A percentile compares a stretch with the other conserved stretches of the same genome.
Conservation (phyloP, 2,329 filamentous ascomycete species). For the Colletotrichum sp. region DNA sequence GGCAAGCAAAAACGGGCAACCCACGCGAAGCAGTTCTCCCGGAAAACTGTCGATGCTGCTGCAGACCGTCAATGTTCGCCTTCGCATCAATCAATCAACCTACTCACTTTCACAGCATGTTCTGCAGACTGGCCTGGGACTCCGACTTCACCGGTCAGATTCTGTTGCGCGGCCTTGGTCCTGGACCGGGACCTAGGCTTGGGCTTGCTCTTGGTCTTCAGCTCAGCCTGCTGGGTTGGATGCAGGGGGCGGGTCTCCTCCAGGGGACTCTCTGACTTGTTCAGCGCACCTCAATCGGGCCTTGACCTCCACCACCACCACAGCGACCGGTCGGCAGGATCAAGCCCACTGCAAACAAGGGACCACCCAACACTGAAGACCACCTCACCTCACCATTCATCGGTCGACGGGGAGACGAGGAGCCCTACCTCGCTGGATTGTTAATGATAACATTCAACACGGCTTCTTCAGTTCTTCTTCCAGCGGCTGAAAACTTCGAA, state of each 20-base stretch:
- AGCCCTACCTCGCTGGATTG: not conserved
- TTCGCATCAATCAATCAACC: slow-evolving; percentile 10
- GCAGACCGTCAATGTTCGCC: slow-evolving; percentile 6
- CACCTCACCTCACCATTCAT: slow-evolving; percentile 5
- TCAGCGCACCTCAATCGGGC: not conserved
- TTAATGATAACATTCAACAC: not conserved
- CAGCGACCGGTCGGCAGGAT: slow-evolving; percentile 13
- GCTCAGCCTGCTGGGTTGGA: not conserved
- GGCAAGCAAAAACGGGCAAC: not conserved
- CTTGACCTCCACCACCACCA: slow-evolving; percentile 1
- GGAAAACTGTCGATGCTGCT: slow-evolving; percentile 10
- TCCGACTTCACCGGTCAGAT: slow-evolving; percentile 1
- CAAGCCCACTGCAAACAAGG: slow-evolving; percentile 20
- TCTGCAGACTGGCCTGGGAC: not conserved
- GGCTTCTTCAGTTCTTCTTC: not conserved
- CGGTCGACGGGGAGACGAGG: slow-evolving; percentile 8
- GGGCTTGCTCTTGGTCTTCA: not conserved
- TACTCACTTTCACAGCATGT: not conserved
- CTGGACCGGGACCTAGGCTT: not conserved
- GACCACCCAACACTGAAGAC: slow-evolving; percentile 19
- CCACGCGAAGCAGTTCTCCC: slow-evolving; percentile 1
- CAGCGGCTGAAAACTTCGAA: not conserved
- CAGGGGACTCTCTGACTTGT: slow-evolving; percentile 10
- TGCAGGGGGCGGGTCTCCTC: slow-evolving; percentile 2
- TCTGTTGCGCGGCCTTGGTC: not conserved